Percentiles rank a stretch among this genome's conserved stretches.
These are phyloP conservation scores for Fistulinella staudtii DNA, from an alignment of 1,284 basidiomycete species.

Conservation along the genomic window DNA sequence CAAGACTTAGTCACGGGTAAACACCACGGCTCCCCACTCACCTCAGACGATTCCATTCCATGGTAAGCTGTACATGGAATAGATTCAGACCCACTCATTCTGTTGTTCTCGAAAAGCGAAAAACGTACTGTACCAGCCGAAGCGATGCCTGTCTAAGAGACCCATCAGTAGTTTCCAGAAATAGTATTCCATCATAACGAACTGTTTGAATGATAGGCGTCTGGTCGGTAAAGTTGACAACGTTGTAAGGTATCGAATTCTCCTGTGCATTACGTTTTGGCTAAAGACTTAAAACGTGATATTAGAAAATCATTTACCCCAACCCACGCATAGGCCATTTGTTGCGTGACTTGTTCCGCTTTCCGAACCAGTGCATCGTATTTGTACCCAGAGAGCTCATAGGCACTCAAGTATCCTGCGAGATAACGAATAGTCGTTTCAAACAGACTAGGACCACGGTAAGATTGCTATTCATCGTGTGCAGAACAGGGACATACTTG, in stretches of 20 bases:
- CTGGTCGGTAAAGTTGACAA: slow-evolving; percentile 52
- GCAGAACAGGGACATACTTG: slow-evolving; percentile 39
- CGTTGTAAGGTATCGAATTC: slow-evolving; percentile 52
- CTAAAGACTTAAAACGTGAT: background rate
- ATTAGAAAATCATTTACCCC: slow-evolving; percentile 39
- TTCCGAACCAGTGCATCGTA: slow-evolving; percentile 53
- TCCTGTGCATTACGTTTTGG: slow-evolving; percentile 29
- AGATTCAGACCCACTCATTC: background rate
- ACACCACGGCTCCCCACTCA: background rate
- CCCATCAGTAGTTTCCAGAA: background rate
- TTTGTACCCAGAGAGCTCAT: slow-evolving; percentile 71
- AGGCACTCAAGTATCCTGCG: slow-evolving; percentile 70
- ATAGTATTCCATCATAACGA: slow-evolving; percentile 14
- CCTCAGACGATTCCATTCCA: slow-evolving; percentile 44
- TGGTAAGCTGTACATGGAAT: slow-evolving; percentile 35
- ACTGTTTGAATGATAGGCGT: slow-evolving; percentile 40
- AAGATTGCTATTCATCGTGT: background rate
- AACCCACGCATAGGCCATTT: slow-evolving; percentile 59
- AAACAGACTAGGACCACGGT: slow-evolving; percentile 59
- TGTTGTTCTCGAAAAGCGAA: too few relatives aligned
- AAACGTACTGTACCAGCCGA: slow-evolving; percentile 62
- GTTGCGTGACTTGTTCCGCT: slow-evolving; percentile 69
- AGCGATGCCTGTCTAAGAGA: slow-evolving; percentile 54
- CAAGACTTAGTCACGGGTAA: background rate
- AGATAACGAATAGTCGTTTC: slow-evolving; percentile 87